Evolutionary conservation across 805 yeast species (phyloP).

Genomic region (Candida schatavii): DNA sequence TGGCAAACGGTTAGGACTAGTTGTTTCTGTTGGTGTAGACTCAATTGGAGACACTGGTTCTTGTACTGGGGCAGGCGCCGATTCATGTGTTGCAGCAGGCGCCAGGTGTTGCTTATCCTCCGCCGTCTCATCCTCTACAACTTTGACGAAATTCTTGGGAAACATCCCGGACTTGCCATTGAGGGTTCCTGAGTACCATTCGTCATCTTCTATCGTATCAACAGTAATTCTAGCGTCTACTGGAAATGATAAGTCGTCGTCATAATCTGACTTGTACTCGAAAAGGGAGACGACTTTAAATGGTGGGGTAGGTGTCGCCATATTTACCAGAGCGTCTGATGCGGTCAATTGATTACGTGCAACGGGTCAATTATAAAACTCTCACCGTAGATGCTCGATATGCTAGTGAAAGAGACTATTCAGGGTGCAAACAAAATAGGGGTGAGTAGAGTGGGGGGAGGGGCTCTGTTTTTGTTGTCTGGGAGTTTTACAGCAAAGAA

Average conservation of each 20-base stretch:
- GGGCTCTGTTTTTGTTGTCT: neutral
- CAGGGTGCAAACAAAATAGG: too few relatives aligned
- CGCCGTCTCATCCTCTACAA: conserved; percentile 5
- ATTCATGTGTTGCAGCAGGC: conserved; percentile 5
- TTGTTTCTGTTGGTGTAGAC: neutral
- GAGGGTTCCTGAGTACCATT: conserved; percentile 81
- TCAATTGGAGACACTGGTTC: conserved; percentile 1
- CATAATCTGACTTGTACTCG: conserved; percentile 60
- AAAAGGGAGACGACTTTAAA: conserved; percentile 67
- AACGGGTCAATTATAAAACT: too few relatives aligned
- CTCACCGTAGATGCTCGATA: too few relatives aligned
- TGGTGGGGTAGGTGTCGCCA: conserved; percentile 39
- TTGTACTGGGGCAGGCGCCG: neutral
- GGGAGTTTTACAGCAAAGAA: neutral
- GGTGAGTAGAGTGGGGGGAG: neutral
- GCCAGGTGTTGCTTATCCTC: conserved; percentile 10
- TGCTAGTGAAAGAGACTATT: too few relatives aligned
- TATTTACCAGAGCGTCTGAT: too few relatives aligned
- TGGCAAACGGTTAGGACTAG: neutral
- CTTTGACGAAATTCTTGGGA: conserved; percentile 78
- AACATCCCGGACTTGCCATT: conserved; percentile 74
- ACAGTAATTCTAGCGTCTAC: conserved; percentile 73
- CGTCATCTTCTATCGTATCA: conserved; percentile 79
- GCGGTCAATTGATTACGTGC: too few relatives aligned
- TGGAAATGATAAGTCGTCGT: conserved; percentile 76